Evolutionary conservation across 2,329 filamentous ascomycete genomes (phyloP).

Genomic region (Alternaria alternata): DNA sequence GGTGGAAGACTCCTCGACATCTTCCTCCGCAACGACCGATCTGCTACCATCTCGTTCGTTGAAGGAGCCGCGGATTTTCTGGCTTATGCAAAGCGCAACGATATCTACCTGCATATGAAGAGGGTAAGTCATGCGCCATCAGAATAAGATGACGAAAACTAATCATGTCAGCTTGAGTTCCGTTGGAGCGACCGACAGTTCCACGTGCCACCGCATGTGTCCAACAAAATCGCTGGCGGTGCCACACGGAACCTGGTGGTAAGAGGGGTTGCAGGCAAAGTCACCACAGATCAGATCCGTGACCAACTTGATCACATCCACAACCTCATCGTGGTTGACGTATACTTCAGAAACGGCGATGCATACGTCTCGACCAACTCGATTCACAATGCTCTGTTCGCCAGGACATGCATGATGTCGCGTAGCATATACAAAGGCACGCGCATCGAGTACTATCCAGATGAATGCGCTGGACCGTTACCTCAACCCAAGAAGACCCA

Average conservation of each 20-base stretch:
- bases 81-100: slow-evolving; percentile 68
- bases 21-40: slow-evolving; percentile 68
- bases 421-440: slow-evolving; percentile 72
- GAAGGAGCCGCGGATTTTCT: slow-evolving; percentile 68
- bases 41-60: slow-evolving; percentile 74
- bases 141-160: background rate
- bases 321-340: slow-evolving; percentile 74
- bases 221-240: slow-evolving; percentile 69
- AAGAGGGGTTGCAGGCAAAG: slow-evolving; percentile 61
- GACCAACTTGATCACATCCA: slow-evolving; percentile 84
- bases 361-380: slow-evolving; percentile 80
- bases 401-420: slow-evolving; percentile 78
- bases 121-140: slow-evolving; percentile 61
- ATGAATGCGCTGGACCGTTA: slow-evolving; percentile 74
- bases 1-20: slow-evolving; percentile 77
- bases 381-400: slow-evolving; percentile 76
- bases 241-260: slow-evolving; percentile 79
- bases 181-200: slow-evolving; percentile 77
- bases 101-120: slow-evolving; percentile 73
- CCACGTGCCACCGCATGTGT: slow-evolving; percentile 68
- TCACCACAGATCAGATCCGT: slow-evolving; percentile 71
- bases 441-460: slow-evolving; percentile 73
- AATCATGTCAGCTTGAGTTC: slow-evolving; percentile 65
- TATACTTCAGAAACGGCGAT: slow-evolving; percentile 66
- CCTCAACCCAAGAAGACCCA: slow-evolving; percentile 36